Base-by-base conservation (phyloP, 1,284 basidiomycete species). In the Fistulinella staudtii region DNA sequence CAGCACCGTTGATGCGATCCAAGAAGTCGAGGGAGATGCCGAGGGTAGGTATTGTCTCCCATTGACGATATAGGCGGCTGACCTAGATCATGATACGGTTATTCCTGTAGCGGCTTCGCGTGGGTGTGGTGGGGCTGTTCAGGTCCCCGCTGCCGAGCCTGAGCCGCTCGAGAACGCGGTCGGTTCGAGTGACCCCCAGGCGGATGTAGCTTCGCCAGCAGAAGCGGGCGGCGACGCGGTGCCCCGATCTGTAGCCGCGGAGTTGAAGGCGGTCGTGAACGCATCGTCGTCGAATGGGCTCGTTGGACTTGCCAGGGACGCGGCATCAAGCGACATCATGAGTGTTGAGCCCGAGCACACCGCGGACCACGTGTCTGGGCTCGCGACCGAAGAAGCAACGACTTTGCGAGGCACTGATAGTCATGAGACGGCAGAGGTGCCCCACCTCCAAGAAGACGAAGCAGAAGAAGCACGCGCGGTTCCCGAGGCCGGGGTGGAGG, bases 1-100 rank as follows among this genome's bases (percentile, higher is more conserved):
- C 18, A 30, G 43, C 22, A 39, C 20, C 21, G 46, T 36, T 23
- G 54, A 55, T 43, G 47, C 14, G 14, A 28, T 38, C 51, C 55
- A 35, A 23, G 20, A 48, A 42, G 22, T 45, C 42, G 45, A 43
- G 20, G 20, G n/a, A n/a, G n/a, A n/a, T n/a, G n/a, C n/a, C n/a
- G n/a, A n/a, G n/a, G n/a, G n/a, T n/a, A n/a, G n/a, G n/a, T n/a
- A n/a, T n/a, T n/a, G n/a, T n/a, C n/a, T n/a, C n/a, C n/a, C n/a
- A n/a, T n/a, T n/a, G n/a, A n/a, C n/a, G n/a, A n/a, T n/a, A n/a
- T n/a, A n/a, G n/a, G n/a, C n/a, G n/a, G n/a, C n/a, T n/a, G n/a
- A n/a, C n/a, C n/a, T n/a, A n/a, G n/a, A n/a, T n/a, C n/a, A n/a
- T n/a, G n/a, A n/a, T n/a, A n/a, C n/a, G n/a, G n/a, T n/a, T n/a